These are phyloP conservation scores for Verticillium zaregamsianum DNA, from an alignment of 2,329 filamentous ascomycete species.

Conservation along the genomic window DNA sequence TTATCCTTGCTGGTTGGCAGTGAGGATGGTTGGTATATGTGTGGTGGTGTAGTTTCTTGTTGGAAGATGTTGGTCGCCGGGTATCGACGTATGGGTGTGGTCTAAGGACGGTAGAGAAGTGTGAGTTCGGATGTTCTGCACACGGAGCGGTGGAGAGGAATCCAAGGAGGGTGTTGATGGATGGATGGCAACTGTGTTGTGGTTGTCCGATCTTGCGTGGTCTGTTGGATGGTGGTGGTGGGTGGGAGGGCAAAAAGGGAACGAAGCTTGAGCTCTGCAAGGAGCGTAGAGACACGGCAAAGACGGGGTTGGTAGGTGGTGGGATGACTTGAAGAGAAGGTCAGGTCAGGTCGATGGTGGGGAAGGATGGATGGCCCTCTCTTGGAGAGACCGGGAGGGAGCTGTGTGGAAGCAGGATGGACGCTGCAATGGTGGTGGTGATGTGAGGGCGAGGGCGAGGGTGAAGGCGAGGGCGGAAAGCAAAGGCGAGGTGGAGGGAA, in stretches of 20 bases:
- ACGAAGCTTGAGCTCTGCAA: constrained; percentile 11
- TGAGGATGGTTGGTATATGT: constrained; percentile 9
- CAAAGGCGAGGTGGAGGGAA: constrained; percentile 3
- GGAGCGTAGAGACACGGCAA: constrained; percentile 12
- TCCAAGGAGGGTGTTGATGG: constrained; percentile 6
- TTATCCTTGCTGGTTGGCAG: constrained; percentile 4
- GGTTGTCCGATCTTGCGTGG: constrained; percentile 3
- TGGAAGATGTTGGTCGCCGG: constrained; percentile 11
- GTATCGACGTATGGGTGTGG: constrained; percentile 12
- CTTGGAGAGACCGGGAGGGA: constrained; percentile 8
- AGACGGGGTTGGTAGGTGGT: constrained; percentile 7
- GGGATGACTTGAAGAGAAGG: constrained; percentile 12
- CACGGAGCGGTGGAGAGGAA: not conserved
- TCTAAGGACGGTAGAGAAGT: constrained; percentile 15
- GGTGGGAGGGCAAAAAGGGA: constrained; percentile 6
- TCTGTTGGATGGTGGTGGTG: constrained; percentile 5
- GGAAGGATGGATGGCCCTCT: constrained; percentile 13
- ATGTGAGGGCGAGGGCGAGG: constrained; percentile 6
- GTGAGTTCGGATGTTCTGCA: not conserved
- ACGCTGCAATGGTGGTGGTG: constrained; percentile 10
- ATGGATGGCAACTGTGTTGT: constrained; percentile 11
- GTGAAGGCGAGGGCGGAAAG: not conserved
- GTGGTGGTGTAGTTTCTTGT: constrained; percentile 9
- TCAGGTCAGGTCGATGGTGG: constrained; percentile 7
- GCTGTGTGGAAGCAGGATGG: not conserved